Percentiles rank a stretch among this genome's conserved stretches.
These are phyloP conservation scores for Pyrus pyrifolia DNA, from an alignment of 306 rosid genomes.

Conservation along the genomic window DNA sequence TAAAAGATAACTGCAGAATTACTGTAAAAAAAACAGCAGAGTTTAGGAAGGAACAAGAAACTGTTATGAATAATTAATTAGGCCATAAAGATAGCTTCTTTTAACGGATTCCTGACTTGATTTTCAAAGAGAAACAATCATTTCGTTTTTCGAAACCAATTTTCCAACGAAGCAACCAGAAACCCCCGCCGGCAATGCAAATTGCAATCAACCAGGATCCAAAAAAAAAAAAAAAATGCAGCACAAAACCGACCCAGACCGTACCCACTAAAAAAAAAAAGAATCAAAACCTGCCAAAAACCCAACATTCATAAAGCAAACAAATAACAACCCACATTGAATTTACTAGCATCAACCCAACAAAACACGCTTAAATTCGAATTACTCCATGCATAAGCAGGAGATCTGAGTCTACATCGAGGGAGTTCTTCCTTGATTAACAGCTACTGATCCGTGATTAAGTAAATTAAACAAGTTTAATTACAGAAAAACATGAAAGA, in stretches of 20 bases:
- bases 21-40: background rate
- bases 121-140: background rate
- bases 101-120: background rate
- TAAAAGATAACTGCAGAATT: background rate
- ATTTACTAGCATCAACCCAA: background rate
- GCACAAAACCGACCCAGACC: conserved; percentile 6
- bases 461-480: background rate
- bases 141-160: background rate
- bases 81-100: background rate
- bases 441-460: background rate
- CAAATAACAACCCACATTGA: background rate
- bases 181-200: conserved; percentile 4
- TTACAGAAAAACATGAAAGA: background rate
- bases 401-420: conserved; percentile 12
- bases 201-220: conserved; percentile 2
- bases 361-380: background rate
- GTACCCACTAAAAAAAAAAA: background rate
- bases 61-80: background rate
- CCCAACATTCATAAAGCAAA: background rate
- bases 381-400: background rate
- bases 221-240: background rate
- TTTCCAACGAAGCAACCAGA: background rate
- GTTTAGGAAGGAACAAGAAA: background rate
- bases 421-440: background rate
- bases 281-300: background rate